Evolutionary conservation across 352 stramenopile species (phyloP), one percentile per base, ranked within the genome.

Genomic region (Pythium grandisporangium): DNA sequence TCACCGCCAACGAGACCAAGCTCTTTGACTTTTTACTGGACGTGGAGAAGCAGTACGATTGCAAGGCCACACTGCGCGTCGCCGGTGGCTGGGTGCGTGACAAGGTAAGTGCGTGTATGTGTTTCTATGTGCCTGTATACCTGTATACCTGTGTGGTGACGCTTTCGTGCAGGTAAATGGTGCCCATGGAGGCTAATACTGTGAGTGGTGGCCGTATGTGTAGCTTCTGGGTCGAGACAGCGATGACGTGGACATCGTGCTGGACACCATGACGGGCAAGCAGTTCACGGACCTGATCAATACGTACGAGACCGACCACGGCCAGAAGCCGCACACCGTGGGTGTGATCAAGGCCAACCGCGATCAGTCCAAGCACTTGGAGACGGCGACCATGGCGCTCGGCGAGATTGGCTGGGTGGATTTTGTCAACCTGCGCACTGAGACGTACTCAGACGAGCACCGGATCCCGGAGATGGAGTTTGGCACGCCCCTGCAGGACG

Each of bases 11-110:
- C 2, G 74, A 88, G 54, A 40, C 63, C 12, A 55, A 78, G 47
- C 63, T 91, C 22, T 88, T 88, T 46, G 45, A 54, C 8, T 80
- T 84, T 32, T 47, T 91, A 19, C 37, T 75, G 45, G 53, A 78
- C 6, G 73, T 88, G 20, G 70, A 69, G 21, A 61, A 68, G 19
- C 68, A 84, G 25, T 68, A 70, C 30, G 47, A 50, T 17, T 61
- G 56, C 20, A 45, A 66, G 19, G 56, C 89, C 5, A 96, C 92
- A 17, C 57, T 99, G 12, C 82, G 96, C 32, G 93, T 99, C 20
- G 95, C 95, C 23, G 96, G 96, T 29, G 96, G 96, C n/a, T 99
- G 96, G 96, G 96, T 99, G n/a, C 87, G 96, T 20, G 96, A 99
- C 63, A 99, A 99, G 37, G 42, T 50, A 29, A n/a, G 41, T 2